Conservation (phyloP, 208 protist genomes). For the Naegleria lovaniensis region DNA sequence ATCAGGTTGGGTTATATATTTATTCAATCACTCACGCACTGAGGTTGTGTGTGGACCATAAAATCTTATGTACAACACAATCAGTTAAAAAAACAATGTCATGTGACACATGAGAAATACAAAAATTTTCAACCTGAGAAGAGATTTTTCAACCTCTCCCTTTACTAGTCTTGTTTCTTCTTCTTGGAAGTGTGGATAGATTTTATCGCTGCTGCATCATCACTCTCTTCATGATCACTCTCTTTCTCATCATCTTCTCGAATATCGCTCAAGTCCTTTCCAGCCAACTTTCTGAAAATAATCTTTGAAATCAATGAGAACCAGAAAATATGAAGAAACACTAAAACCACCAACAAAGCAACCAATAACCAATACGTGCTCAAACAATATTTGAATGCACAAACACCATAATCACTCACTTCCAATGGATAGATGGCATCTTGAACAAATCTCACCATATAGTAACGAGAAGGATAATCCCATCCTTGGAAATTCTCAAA, state of each 20-base stretch:
- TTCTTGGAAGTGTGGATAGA: background rate
- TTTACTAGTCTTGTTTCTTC: too few relatives aligned
- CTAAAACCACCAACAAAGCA: background rate
- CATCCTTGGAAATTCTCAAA: background rate
- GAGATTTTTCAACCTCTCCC: too few relatives aligned
- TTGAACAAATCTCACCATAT: background rate
- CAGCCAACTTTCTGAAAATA: background rate
- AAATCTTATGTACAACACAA: too few relatives aligned
- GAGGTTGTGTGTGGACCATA: too few relatives aligned
- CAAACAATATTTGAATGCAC: background rate
- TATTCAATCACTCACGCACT: too few relatives aligned
- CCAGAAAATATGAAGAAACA: background rate
- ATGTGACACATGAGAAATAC: too few relatives aligned
- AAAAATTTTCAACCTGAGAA: too few relatives aligned
- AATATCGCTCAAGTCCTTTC: background rate
- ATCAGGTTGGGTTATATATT: too few relatives aligned
- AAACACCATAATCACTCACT: conserved; percentile 1
- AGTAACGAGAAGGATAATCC: background rate
- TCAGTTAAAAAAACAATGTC: too few relatives aligned
- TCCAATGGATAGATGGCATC: background rate
- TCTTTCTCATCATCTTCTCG: background rate
- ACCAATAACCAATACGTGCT: background rate
- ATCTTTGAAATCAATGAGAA: background rate
- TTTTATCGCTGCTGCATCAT: background rate
- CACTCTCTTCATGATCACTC: background rate